Base-by-base conservation (phyloP, 257 asterid genomes). In the Solanum peruvianum region DNA sequence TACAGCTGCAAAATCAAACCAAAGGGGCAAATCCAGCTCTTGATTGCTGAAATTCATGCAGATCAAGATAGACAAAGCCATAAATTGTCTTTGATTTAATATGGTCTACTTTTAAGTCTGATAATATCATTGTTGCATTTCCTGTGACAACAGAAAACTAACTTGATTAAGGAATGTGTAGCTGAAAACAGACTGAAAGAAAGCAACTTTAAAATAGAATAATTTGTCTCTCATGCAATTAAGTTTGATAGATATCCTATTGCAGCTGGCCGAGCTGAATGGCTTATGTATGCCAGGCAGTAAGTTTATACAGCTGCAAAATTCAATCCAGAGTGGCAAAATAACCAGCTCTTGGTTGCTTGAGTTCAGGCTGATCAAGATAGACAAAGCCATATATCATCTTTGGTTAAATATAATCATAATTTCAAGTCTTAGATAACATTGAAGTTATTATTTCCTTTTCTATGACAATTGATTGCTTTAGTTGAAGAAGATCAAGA, bases 241-340 rank as follows among this genome's bases (percentile, higher is more conserved):
- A 31, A 27, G 20, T 11, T 47, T 45, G 70, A 31, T 87, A 82
- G 82, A 52, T 82, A 42, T 13, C 27, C 37, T 44, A 86, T 88
- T 75, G 88, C 92, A 88, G 88, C 90, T 90, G 88, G 90, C 90
- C 90, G 90, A 90, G 92, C 88, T 88, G 92, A 77, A 56, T 88
- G 92, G 90, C 90, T 86, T 58, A 84, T 82, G 91, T 87, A 31
- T 83, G 84, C 87, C 89, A 87, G 33, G 4, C 89, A 87, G 85
- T 52, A 87, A 87, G 89, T 82, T 87, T 15, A 37, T 66, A 69
- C 82, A 70, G 89, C 72, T 87, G 89, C 89, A 69, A 56, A 82
- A 45, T 2, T 86, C 12, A 42, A 69, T 8, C 10, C 52, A 2
- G 60, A 20, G 73, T 76, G 88, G 86, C 87, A 47, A n/a, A 16